A percentile compares a stretch with the other conserved stretches of the same genome.
Conservation (phyloP, 139 green algal species). For the Deuterostichococcus epilithicus region DNA sequence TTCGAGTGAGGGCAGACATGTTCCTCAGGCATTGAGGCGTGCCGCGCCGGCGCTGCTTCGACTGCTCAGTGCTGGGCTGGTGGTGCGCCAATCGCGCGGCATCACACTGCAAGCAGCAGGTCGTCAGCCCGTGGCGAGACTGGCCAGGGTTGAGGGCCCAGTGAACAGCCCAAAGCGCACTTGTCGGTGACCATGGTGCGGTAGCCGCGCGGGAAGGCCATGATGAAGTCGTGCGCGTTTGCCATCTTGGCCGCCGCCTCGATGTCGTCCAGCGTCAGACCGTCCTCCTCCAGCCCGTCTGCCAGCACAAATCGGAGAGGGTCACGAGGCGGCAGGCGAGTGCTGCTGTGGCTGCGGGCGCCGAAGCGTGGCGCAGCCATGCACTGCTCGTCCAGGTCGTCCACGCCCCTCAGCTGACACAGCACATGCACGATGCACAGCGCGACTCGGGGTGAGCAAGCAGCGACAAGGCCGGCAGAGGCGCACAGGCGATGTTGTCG, state of each 20-base stretch:
- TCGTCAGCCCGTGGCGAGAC: too few relatives aligned
- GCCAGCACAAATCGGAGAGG: too few relatives aligned
- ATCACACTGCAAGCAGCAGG: too few relatives aligned
- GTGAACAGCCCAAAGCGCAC: too few relatives aligned
- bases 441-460: too few relatives aligned
- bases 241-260: slow-evolving; percentile 59
- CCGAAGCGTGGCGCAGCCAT: background rate
- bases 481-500: slow-evolving; percentile 74
- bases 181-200: slow-evolving; percentile 57
- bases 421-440: too few relatives aligned
- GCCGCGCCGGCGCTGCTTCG: too few relatives aligned
- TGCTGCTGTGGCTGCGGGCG: slow-evolving; percentile 23
- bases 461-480: too few relatives aligned
- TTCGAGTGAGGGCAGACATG: background rate
- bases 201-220: slow-evolving; percentile 60
- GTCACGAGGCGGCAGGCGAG: background rate
- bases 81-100: background rate
- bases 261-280: slow-evolving; percentile 41
- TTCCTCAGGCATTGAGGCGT: background rate
- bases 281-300: background rate
- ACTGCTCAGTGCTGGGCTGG: background rate
- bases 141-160: too few relatives aligned
- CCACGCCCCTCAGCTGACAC: too few relatives aligned
- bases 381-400: background rate
- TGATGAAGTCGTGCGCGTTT: slow-evolving; percentile 81